Base-by-base conservation (phyloP, 2,329 filamentous ascomycete species). In the Ceratocystis diversiconidia region DNA sequence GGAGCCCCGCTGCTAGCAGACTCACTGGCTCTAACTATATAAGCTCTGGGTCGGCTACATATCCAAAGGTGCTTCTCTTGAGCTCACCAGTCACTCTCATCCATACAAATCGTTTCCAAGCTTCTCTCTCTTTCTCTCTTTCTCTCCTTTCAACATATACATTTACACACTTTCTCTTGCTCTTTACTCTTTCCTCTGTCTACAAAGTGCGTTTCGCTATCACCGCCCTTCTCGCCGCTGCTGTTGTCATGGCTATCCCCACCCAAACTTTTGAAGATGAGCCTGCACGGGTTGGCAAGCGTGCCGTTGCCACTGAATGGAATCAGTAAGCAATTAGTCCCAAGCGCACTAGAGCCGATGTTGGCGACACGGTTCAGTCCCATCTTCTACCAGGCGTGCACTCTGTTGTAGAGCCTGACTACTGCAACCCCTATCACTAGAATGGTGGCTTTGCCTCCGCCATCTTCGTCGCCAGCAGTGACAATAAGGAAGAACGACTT, bases 311-410 rank as follows among this genome's bases (percentile, higher is more conserved):
- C 15, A 36, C 32, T 17, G 28, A 15, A 12, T 17, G n/a, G 12
- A 17, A n/a, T 5, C 5, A n/a, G 12, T 5, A 43, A 8, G 15
- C 70, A 61, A 84, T 83, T 72, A 75, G 77, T 62, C 82, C 82
- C 1, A 74, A 79, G 41, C 41, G 5, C 5, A 17, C 46, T 17
- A n/a, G 5, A 12, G 15, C 46, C 46, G 2, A 8, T 17, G 19
- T 6, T 1, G 48, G 48, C 19, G n/a, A 52, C 19, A 7, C 1
- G 2, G 19, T 52, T 5, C 1, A 7, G 48, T 52, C 25, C 48
- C 5, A 22, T 22, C 25, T 52, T 3, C 3, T 5, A 1, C 3
- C 5, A 19, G 48, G 19, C 3, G 3, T 46, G 3, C 43, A 44
- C 10, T 44, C 43, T 3, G 43, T 44, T 44, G 43, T 12, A 1